Base-by-base conservation (phyloP, 345 rosid genomes). In the Sisymbrium altissimum region DNA sequence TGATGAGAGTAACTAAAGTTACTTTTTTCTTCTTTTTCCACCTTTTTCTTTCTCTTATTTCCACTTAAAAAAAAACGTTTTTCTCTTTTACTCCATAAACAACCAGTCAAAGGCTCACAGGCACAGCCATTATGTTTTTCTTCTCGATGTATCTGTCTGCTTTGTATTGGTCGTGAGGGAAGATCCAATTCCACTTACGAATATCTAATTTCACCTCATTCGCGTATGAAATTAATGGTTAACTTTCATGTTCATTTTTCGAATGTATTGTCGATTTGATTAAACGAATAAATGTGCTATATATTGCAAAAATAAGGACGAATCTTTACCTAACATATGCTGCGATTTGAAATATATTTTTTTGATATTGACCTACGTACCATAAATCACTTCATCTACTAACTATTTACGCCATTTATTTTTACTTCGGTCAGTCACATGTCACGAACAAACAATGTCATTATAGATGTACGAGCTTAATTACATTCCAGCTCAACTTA, bases 371-470 rank as follows among this genome's bases (percentile, higher is more conserved):
- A 39, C 61, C 43, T 40, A 40, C 18, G 64, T 63, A 63, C 55
- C 70, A 72, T 21, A 64, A 73, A 64, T 45, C 38, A 64, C 44
- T 43, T 64, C 64, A 63, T 30, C 27, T 41, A 63, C 68, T 71
- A 71, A 48, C 49, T 71, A 36, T 71, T 71, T 27, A 49, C 30
- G 11, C 43, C 41, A n/a, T 36, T 46, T 49, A 36, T 25, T 35
- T 50, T 30, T 30, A 60, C 49, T 25, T 48, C 9, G 49, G 29
- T 50, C 23, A 50, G 54, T 50, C 68, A 50, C 62, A 50, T 62
- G 76, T 49, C 68, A 61, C 41, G 41, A 17, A 38, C 18, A 17
- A 56, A 44, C 35, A 19, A 46, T 32, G 44, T 44, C 52, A 68
- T 54, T 57, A 45, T 25, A 23, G 29, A 59, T 7, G 29, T 71